Percentiles rank a stretch among this genome's conserved stretches.
Conservation (phyloP, 2,329 filamentous ascomycete species). For the Drechmeria coniospora region DNA sequence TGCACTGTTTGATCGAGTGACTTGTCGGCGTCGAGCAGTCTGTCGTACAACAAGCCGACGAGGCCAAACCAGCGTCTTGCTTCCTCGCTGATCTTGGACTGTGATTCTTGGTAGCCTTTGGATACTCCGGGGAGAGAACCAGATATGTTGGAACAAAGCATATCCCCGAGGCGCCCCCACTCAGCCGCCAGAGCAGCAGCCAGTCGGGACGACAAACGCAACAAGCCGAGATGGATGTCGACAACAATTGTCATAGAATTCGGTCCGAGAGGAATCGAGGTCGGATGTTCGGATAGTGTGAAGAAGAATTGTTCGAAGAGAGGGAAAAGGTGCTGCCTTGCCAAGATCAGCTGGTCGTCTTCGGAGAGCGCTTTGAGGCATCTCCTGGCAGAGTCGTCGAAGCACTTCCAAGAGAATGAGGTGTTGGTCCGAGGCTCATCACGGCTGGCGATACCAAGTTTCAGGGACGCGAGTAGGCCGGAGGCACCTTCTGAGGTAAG, state of each 20-base stretch:
- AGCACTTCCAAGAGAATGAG: constrained; percentile 57
- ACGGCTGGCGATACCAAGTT: constrained; percentile 53
- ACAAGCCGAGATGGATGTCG: constrained; percentile 30
- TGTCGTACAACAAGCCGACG: constrained; percentile 27
- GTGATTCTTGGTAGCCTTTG: constrained; percentile 58
- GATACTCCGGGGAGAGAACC: constrained; percentile 71
- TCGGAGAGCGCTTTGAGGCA: constrained; percentile 31
- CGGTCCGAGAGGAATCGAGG: constrained; percentile 15
- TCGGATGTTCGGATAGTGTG: constrained; percentile 23
- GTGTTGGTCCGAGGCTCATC: constrained; percentile 61
- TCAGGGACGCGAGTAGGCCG: constrained; percentile 50
- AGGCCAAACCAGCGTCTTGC: constrained; percentile 54
- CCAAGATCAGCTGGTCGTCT: constrained; percentile 29
- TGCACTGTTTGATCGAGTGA: constrained; percentile 14
- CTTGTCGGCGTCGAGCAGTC: constrained; percentile 8
- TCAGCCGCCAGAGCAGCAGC: constrained; percentile 36
- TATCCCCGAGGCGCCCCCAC: constrained; percentile 47
- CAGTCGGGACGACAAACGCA: constrained; percentile 23
- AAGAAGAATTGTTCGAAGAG: constrained; percentile 39
- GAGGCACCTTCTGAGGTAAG: constrained; percentile 33
- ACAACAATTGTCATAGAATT: constrained; percentile 25
- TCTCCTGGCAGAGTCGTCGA: constrained; percentile 47
- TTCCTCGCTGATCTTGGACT: constrained; percentile 50
- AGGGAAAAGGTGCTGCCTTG: constrained; percentile 35
- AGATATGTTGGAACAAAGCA: constrained; percentile 51